Conservation (phyloP, 1,284 basidiomycete species). For the Irpex lacteus region DNA sequence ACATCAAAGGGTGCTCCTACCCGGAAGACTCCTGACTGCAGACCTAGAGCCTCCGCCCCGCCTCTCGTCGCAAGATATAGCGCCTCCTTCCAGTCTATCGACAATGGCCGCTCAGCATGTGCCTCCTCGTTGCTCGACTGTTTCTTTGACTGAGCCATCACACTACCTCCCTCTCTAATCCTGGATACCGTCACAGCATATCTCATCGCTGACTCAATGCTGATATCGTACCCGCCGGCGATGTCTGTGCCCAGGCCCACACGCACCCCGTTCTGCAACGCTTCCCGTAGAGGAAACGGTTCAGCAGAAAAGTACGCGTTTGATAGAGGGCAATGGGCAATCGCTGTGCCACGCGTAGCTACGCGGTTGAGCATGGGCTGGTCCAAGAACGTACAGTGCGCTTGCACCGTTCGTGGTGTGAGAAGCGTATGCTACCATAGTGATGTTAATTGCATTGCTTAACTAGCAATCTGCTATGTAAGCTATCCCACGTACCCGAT, state of each 20-base stretch:
- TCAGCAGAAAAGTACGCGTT: slow-evolving; percentile 82
- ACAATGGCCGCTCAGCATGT: slow-evolving; percentile 14
- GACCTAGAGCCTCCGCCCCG: slow-evolving; percentile 65
- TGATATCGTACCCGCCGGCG: slow-evolving; percentile 78
- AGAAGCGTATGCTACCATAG: slow-evolving; percentile 61
- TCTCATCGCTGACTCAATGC: slow-evolving; percentile 78
- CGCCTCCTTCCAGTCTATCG: slow-evolving; percentile 65
- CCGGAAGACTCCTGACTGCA: slow-evolving; percentile 55
- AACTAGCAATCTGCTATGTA: too few relatives aligned
- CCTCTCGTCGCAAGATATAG: slow-evolving; percentile 79
- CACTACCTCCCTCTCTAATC: slow-evolving; percentile 60
- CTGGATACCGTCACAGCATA: slow-evolving; percentile 70
- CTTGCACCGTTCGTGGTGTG: slow-evolving; percentile 67
- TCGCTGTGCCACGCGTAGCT: slow-evolving; percentile 48
- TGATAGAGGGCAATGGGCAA: slow-evolving; percentile 85
- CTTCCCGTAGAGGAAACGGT: slow-evolving; percentile 74
- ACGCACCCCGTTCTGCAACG: slow-evolving; percentile 56
- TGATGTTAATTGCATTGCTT: too few relatives aligned
- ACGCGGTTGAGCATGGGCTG: slow-evolving; percentile 51
- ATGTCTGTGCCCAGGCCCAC: slow-evolving; percentile 84
- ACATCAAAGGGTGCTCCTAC: slow-evolving; percentile 79
- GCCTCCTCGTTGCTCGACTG: slow-evolving; percentile 9
- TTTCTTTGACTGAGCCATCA: slow-evolving; percentile 21
- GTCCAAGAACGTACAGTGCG: slow-evolving; percentile 80
- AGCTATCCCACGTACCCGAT: too few relatives aligned